A percentile compares a stretch with the other conserved stretches of the same genome.
phyloP scores from a whole-genome alignment of 345 rosid genomes.

The Brassica incana region DNA sequence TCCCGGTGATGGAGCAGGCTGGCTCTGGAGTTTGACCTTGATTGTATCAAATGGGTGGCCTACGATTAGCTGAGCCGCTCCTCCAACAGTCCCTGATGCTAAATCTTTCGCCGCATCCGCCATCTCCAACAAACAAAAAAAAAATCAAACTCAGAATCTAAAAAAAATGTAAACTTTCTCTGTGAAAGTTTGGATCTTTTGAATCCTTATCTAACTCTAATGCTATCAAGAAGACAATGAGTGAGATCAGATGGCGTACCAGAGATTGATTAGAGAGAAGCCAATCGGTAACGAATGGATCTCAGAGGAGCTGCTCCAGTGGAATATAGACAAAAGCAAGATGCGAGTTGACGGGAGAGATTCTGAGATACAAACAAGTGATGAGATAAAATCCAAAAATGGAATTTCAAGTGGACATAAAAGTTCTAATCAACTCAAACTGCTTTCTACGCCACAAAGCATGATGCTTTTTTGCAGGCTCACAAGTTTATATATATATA shows the following conservation, averaged over 20 bases:
- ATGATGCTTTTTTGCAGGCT: constrained; percentile 21
- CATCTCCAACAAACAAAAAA: constrained; percentile 52
- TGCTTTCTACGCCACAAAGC: constrained; percentile 28
- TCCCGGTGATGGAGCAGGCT: constrained; percentile 77
- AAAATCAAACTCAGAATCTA: background rate
- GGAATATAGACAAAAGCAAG: background rate
- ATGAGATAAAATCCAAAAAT: constrained; percentile 24
- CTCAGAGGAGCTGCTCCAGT: constrained; percentile 24
- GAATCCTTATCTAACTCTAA: background rate
- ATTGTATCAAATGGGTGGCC: constrained; percentile 99
- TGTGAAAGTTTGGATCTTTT: constrained; percentile 27
- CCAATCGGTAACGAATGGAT: constrained; percentile 18
- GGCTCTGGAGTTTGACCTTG: constrained; percentile 99
- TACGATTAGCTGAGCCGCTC: constrained; percentile 79
- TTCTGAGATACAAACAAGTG: constrained; percentile 36
- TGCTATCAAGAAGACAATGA: background rate
- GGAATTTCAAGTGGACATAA: constrained; percentile 35
- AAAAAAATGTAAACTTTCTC: background rate
- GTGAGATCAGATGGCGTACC: constrained; percentile 27
- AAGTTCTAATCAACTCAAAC: constrained; percentile 19
- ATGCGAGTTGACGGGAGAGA: constrained; percentile 17
- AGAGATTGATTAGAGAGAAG: constrained; percentile 14
- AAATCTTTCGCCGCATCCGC: constrained; percentile 88
- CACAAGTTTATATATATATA: background rate
- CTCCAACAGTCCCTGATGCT: constrained; percentile 89